phyloP scores from a whole-genome alignment of 2,329 filamentous ascomycete species.

The Fusarium sp. region DNA sequence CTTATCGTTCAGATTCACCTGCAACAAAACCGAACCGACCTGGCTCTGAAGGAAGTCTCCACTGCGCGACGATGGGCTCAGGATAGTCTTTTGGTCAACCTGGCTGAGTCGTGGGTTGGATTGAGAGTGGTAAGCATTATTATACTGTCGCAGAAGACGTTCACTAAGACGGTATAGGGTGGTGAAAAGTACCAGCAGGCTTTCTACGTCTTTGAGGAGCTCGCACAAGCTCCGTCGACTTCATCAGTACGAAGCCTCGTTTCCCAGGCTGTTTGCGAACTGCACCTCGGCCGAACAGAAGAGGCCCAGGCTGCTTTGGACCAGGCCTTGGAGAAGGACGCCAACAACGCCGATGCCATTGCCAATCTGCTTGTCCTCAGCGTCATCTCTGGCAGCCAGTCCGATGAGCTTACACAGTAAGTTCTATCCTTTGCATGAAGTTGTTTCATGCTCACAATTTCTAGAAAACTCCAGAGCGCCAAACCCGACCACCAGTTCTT shows the following conservation, averaged over 20 bases:
- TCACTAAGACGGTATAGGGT: conserved; percentile 70
- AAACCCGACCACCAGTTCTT: conserved; percentile 80
- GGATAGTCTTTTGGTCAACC: conserved; percentile 91
- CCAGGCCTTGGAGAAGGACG: conserved; percentile 82
- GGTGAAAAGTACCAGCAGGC: conserved; percentile 96
- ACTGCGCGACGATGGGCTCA: conserved; percentile 94
- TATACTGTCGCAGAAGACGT: not conserved
- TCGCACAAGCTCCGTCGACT: conserved; percentile 88
- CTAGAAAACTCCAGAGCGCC: conserved; percentile 69
- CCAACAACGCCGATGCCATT: conserved; percentile 79
- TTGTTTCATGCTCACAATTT: conserved; percentile 45
- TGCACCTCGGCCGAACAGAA: conserved; percentile 89
- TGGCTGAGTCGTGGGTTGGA: conserved; percentile 96
- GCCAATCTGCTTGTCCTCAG: conserved; percentile 88
- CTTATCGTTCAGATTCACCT: conserved; percentile 94
- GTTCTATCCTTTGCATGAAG: conserved; percentile 48
- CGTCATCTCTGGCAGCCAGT: conserved; percentile 81
- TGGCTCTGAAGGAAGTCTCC: conserved; percentile 90
- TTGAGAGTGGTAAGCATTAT: conserved; percentile 77
- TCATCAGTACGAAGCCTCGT: conserved; percentile 83
- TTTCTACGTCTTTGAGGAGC: conserved; percentile 97
- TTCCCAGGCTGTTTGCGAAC: conserved; percentile 90
- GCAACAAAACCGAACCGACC: conserved; percentile 89
- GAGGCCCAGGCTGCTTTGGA: conserved; percentile 91
- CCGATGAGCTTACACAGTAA: conserved; percentile 74